Evolutionary conservation across 1,139 yeast species (phyloP).

Genomic region (Yamadazyma sp.): DNA sequence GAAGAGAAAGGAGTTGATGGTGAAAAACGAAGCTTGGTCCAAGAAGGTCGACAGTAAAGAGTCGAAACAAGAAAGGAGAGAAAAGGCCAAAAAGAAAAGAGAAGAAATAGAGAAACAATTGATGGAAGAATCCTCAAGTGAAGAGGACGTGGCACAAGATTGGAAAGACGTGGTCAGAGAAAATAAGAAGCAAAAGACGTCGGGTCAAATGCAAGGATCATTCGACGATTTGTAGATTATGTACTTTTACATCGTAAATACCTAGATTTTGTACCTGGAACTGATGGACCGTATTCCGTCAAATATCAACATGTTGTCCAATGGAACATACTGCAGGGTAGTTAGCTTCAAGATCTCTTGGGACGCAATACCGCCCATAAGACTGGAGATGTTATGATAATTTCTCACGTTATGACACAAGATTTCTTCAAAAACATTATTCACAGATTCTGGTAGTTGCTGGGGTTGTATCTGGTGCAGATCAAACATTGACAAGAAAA

Average conservation of each 20-base stretch:
- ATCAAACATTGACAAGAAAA: slow-evolving; percentile 17
- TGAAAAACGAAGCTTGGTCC: slow-evolving; percentile 81
- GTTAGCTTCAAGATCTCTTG: slow-evolving; percentile 69
- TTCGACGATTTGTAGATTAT: slow-evolving; percentile 69
- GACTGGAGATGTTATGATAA: slow-evolving; percentile 35
- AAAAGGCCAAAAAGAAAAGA: slow-evolving; percentile 61
- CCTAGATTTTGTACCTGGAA: slow-evolving; percentile 46
- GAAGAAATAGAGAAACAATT: slow-evolving; percentile 61
- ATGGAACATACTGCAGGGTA: slow-evolving; percentile 73
- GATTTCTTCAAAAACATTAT: slow-evolving; percentile 26
- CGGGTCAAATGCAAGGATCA: slow-evolving; percentile 50
- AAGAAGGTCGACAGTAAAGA: slow-evolving; percentile 65
- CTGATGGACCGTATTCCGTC: slow-evolving; percentile 64
- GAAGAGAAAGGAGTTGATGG: slow-evolving; percentile 45
- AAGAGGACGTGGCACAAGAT: slow-evolving; percentile 59
- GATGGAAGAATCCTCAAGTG: slow-evolving; percentile 43
- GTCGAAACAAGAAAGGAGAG: slow-evolving; percentile 59
- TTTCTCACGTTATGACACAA: slow-evolving; percentile 29
- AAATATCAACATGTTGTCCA: slow-evolving; percentile 63
- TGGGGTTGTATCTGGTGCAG: too few relatives aligned
- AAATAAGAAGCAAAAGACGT: slow-evolving; percentile 53
- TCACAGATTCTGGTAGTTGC: slow-evolving; percentile 16
- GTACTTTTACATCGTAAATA: background rate
- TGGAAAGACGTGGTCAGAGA: slow-evolving; percentile 84
- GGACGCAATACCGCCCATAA: slow-evolving; percentile 78